Percentiles rank a stretch among this genome's conserved stretches.
Evolutionary conservation across 371 early-diverging fungal species (phyloP).

Genomic region (Mortierella polycephala): DNA sequence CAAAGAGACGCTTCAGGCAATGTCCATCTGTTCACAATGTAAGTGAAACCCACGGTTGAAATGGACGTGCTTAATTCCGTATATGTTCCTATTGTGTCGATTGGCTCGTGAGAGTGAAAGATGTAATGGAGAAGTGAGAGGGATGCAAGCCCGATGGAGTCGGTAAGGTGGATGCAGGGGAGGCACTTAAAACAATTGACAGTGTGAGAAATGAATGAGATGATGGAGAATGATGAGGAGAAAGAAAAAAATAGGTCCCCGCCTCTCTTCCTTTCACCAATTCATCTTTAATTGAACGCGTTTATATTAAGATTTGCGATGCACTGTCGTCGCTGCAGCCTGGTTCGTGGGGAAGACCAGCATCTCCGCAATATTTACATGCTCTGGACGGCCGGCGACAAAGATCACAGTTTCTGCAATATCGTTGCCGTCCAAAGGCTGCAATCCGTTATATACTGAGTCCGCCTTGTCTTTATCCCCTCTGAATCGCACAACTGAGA

Average conservation of each 20-base stretch:
- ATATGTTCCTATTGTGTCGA: too few relatives aligned
- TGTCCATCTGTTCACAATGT: too few relatives aligned
- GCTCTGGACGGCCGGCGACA: conserved; percentile 82
- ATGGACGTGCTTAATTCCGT: too few relatives aligned
- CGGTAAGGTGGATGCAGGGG: too few relatives aligned
- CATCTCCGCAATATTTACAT: conserved; percentile 88
- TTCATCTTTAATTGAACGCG: background rate
- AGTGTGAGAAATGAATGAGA: conserved; percentile 31
- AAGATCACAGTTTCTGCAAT: conserved; percentile 85
- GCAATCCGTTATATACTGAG: conserved; percentile 82
- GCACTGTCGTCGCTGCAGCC: conserved; percentile 68
- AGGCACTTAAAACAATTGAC: conserved; percentile 12
- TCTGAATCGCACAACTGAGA: conserved; percentile 84
- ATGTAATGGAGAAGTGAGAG: too few relatives aligned
- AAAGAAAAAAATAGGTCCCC: background rate
- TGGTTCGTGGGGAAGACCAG: conserved; percentile 81
- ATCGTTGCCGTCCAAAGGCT: conserved; percentile 35
- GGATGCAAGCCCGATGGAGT: too few relatives aligned
- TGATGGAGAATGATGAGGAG: background rate
- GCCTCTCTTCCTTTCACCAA: background rate
- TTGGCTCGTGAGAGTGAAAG: too few relatives aligned
- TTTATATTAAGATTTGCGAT: conserved; percentile 30
- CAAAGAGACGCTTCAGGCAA: too few relatives aligned
- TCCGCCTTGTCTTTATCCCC: conserved; percentile 87
- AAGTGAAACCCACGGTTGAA: too few relatives aligned